Evolutionary conservation across 2,329 filamentous ascomycete genomes (phyloP), one percentile per base, ranked within the genome.

Genomic region (Cordyceps pruinosa): DNA sequence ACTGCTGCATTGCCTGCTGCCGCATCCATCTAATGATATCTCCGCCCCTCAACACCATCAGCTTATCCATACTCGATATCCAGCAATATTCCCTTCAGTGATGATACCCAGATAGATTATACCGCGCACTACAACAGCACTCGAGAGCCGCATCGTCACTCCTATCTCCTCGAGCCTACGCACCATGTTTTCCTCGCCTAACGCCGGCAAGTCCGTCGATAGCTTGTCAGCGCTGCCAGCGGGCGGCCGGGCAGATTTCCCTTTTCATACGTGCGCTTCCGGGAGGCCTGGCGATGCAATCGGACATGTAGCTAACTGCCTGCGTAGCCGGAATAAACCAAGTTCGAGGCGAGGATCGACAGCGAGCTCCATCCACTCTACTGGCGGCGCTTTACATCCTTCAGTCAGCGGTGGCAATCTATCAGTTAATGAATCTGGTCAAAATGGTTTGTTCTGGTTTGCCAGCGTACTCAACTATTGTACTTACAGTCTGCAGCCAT

Each of bases 361-460:
- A 26, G 87, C 92, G 45, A 96, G 91, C 76, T 97, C 93, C 23
- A 84, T 93, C 64, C 85, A 87, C 68, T 97, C 92, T 32, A 85
- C 96, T 68, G 91, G 91, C 60, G 90, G 90, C n/a, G 81, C 84
- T 35, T 75, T 96, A 59, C 90, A 96, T 68, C 85, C 83, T 9
- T 81, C 83, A n/a, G 75, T 81, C 2, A 76, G 67, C 64, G 78
- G 70, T 70, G 77, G 81, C 76, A 74, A 77, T 59, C 73, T 79
- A 59, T 79, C 86, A 17, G 71, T 83, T 15, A 71, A 78, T 35
- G 91, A 96, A 72, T 83, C 85, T n/a, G 85, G 87, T 12, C 89
- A 92, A 65, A 97, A 96, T 81, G 91, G 87, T 89, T 70, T 30
- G 70, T 69, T 23, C 12, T 13, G 30, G 32, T 23, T 50, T 47